Evolutionary conservation across 1,284 basidiomycete genomes (phyloP).

Genomic region (Moniliella sp.): DNA sequence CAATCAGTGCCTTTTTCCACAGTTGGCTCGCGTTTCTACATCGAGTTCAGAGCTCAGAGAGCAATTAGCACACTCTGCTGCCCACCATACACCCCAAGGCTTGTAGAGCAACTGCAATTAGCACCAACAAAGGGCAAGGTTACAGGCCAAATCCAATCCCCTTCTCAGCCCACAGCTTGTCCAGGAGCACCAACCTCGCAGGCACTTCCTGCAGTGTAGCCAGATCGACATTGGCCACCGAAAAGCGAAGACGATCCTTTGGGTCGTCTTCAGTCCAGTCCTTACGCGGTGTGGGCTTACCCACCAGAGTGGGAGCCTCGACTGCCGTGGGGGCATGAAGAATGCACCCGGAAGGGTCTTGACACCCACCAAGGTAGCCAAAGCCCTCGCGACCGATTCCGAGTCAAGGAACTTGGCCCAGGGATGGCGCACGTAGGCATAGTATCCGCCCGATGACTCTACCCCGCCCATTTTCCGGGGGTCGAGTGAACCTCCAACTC

Average conservation of each 20-base stretch:
- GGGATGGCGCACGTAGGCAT: conserved; percentile 25
- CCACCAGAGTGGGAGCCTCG: too few species aligned
- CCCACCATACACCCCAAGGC: too few species aligned
- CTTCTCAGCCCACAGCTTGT: background rate
- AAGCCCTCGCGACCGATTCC: conserved; percentile 10
- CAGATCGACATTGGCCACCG: background rate
- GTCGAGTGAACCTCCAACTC: background rate
- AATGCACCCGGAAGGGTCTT: conserved; percentile 9
- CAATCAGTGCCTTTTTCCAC: too few species aligned
- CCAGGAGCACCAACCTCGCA: background rate
- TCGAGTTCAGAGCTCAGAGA: too few species aligned
- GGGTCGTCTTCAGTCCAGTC: too few species aligned
- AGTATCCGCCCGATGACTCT: conserved; percentile 30
- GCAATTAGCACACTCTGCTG: too few species aligned
- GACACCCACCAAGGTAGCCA: conserved; percentile 16
- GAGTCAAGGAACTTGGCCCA: conserved; percentile 4
- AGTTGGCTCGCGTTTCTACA: too few species aligned
- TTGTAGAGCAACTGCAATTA: too few species aligned
- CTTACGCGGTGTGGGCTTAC: too few species aligned
- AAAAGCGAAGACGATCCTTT: background rate
- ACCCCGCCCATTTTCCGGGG: conserved; percentile 16
- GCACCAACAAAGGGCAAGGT: too few species aligned
- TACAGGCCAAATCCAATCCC: background rate
- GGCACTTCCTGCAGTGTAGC: background rate
- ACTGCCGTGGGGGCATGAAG: background rate